Percentiles rank a stretch among this genome's conserved stretches.
phyloP scores from a whole-genome alignment of 176 grass and related monocot species.

The Coix lacrymajobi region DNA sequence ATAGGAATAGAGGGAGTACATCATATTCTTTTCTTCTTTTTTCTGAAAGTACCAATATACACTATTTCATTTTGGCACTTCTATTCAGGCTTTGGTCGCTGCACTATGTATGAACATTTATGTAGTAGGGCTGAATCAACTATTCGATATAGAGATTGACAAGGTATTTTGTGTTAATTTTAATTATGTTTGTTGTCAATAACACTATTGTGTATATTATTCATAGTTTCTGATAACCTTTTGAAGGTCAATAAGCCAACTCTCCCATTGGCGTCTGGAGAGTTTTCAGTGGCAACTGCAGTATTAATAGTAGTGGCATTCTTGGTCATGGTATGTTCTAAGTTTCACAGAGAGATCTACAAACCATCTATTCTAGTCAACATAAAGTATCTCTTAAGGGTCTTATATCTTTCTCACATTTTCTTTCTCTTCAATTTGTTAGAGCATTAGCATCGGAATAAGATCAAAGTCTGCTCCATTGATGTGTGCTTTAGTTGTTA shows the following conservation, averaged over 20 bases:
- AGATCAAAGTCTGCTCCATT: conserved; percentile 52
- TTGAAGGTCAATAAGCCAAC: conserved; percentile 75
- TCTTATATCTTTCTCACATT: not conserved
- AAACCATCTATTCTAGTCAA: not conserved
- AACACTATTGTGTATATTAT: not conserved
- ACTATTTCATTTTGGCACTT: not conserved
- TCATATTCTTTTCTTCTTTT: not conserved
- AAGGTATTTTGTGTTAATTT: conserved; percentile 38
- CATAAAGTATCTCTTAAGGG: not conserved
- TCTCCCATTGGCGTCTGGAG: conserved; percentile 72
- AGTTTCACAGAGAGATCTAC: not conserved
- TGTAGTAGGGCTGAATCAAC: conserved; percentile 77
- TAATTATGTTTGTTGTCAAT: not conserved
- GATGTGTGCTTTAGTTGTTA: conserved; percentile 50
- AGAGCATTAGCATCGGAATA: conserved; percentile 75
- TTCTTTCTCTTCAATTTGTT: conserved; percentile 11
- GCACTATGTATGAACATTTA: conserved; percentile 90
- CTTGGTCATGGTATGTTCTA: conserved; percentile 53
- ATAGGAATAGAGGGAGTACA: too few species aligned
- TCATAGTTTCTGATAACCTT: not conserved
- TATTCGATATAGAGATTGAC: conserved; percentile 82
- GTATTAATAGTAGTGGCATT: conserved; percentile 34
- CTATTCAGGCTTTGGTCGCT: conserved; percentile 50
- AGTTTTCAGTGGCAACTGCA: conserved; percentile 59
- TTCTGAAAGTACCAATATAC: not conserved